phyloP scores from a whole-genome alignment of 441 rosid species.

The Pelargonium australe region DNA sequence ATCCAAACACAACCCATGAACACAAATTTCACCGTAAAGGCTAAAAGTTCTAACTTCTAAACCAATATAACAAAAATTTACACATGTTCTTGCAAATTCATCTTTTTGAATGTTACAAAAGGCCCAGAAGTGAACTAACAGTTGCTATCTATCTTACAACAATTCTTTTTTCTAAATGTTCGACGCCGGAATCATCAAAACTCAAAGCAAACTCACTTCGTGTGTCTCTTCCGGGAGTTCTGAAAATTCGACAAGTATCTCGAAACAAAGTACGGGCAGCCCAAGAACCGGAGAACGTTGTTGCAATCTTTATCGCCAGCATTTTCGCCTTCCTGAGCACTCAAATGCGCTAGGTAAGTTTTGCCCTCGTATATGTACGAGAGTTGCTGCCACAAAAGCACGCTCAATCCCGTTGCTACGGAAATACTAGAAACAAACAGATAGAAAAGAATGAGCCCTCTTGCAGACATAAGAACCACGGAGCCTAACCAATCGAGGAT shows the following conservation, averaged over 20 bases:
- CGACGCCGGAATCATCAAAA: too few relatives aligned
- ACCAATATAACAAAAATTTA: too few relatives aligned
- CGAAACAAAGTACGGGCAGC: conserved; percentile 48
- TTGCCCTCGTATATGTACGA: conserved; percentile 67
- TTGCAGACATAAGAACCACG: conserved; percentile 44
- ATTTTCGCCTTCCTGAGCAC: conserved; percentile 39
- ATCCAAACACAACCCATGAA: too few relatives aligned
- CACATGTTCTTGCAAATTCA: too few relatives aligned
- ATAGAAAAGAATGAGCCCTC: conserved; percentile 71
- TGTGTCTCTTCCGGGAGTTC: conserved; percentile 52
- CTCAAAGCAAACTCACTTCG: conserved; percentile 29
- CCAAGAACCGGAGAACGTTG: conserved; percentile 63
- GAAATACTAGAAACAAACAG: conserved; percentile 63
- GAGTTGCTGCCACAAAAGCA: conserved; percentile 89
- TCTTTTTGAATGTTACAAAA: too few relatives aligned
- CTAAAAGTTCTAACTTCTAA: too few relatives aligned
- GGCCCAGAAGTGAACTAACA: too few relatives aligned
- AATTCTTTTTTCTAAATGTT: too few relatives aligned
- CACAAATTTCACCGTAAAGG: too few relatives aligned
- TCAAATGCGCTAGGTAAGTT: conserved; percentile 67
- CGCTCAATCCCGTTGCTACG: conserved; percentile 58
- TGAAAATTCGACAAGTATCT: conserved; percentile 35
- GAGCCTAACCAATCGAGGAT: conserved; percentile 43
- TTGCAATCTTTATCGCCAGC: conserved; percentile 53
- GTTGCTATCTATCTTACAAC: too few relatives aligned